Evolutionary conservation across 1,284 basidiomycete species (phyloP), one percentile per base, ranked within the genome.

Genomic region (Porodaedalea pini): DNA sequence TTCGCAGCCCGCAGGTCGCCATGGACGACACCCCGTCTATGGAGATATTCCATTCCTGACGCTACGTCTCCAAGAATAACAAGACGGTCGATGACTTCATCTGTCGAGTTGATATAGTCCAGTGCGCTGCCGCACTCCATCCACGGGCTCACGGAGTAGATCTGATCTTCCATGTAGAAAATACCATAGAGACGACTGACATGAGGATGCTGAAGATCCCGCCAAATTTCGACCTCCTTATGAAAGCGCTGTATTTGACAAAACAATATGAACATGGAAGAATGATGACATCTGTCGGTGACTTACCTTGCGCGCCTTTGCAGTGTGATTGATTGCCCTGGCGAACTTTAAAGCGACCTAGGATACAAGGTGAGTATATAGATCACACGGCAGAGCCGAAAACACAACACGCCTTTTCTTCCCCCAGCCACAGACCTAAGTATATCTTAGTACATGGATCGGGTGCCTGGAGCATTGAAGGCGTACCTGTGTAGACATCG

Each of bases 1-100:
- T 76, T 77, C 11, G 70, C 77, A 21, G 71, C 76, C 54, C 76
- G 71, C 41, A 79, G 67, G 61, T 79, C 76, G 2, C 77, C 77
- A 60, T 79, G 77, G 11, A 78, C 69, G 19, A 79, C 70, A 19
- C 65, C 64, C 56, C 72, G 66, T 15, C 62, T 56, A 61, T 78
- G 77, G 3, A 78, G 65, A 63, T 78, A 78, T 59, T 75, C 73
- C n/a, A 44, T 61, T 68, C 76, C 74, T 58, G 67, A 65, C 13
- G 73, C 73, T 25, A 71, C 67, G 52, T 77, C 73, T 45, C 58
- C 66, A n/a, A 78, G 61, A 2, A 78, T 61, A 39, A 64, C 66
- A 47, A 76, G 51, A 8, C 73, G 68, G 48, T 78, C 69, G 19
- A 62, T 69, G 21, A 67, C 62, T 1, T 72, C 69, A 58, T 69